Evolutionary conservation across 768 basidiomycete genomes (phyloP), one percentile per base, ranked within the genome.

Genomic region (Russula sp.): DNA sequence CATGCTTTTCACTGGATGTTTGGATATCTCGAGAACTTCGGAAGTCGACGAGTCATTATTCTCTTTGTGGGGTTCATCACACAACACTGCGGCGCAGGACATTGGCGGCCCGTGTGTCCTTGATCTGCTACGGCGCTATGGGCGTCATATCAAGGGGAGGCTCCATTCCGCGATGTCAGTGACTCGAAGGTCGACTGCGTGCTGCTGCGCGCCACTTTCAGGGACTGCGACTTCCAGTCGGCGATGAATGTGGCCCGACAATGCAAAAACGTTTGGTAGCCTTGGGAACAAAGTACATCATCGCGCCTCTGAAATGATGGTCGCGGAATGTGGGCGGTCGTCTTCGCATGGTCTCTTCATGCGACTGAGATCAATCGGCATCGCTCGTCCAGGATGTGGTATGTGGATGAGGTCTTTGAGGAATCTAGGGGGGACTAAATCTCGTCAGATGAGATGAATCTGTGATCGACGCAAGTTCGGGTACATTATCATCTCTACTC

Each of bases 231-330:
- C 48, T 2, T 34, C 48, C 48, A 29, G 48, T 32, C 7, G 47
- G 29, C 14, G 11, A 25, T 36, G 32, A 7, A 1, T 3, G 20
- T 18, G 34, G 16, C 25, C 25, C 43, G 20, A 35, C 20, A 20
- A 32, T n/a, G 32, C 8, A 34, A 32, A 8, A 3, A 22, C 29
- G 35, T 51, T 29, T 32, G 16, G 29, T 53, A 32, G 9, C 38
- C 50, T 41, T 34, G 50, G 56, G 29, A 38, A 62, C 43, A 47
- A 22, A 14, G 35, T 32, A n/a, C 35, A 22, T 10, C 13, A 55
- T 53, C 38, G 36, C 38, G 36, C 56, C 29, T 48, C 38, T 48
- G 5, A 25, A 49, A 51, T 63, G 62, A 59, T 63, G 47, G 62
- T 48, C 16, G 61, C 43, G 51, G 49, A 46, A 59, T 18, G 29